Percentiles rank a stretch among this genome's conserved stretches.
Evolutionary conservation across 2,329 filamentous ascomycete species (phyloP).

Genomic region (Trichoderma aggressivum): DNA sequence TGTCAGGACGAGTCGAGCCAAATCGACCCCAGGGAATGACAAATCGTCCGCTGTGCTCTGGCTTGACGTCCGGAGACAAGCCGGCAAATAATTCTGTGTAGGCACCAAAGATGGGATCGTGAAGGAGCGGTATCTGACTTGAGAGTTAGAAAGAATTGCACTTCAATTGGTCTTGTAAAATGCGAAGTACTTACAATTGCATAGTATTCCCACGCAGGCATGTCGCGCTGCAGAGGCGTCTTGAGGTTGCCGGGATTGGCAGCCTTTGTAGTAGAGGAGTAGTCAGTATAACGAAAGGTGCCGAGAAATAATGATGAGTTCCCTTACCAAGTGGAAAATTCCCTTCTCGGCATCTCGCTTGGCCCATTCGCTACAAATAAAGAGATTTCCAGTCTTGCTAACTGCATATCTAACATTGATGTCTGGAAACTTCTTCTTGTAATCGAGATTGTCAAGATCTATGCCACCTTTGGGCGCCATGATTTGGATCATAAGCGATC

Average conservation of each 20-base stretch:
- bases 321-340: slow-evolving; percentile 19
- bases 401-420: neutral
- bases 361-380: slow-evolving; percentile 16
- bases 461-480: slow-evolving; percentile 21
- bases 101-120: slow-evolving; percentile 38
- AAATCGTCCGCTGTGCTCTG: slow-evolving; percentile 25
- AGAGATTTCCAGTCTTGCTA: slow-evolving; percentile 16
- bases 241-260: slow-evolving; percentile 37
- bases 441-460: slow-evolving; percentile 26
- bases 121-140: slow-evolving; percentile 19
- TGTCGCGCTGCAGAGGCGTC: slow-evolving; percentile 29
- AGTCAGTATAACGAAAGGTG: neutral
- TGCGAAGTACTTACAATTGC: neutral
- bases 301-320: neutral
- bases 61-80: slow-evolving; percentile 41
- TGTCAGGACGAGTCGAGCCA: slow-evolving; percentile 1
- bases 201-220: neutral
- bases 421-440: slow-evolving; percentile 16
- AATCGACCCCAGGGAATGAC: slow-evolving; percentile 17
- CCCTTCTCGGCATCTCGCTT: slow-evolving; percentile 15
- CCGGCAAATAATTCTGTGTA: slow-evolving; percentile 49
- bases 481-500: slow-evolving; percentile 17
- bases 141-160: neutral
- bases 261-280: slow-evolving; percentile 7
- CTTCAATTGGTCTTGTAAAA: too few relatives aligned